phyloP scores from a whole-genome alignment of 768 basidiomycete genomes.

The Rubroboletus pulcherrimus region DNA sequence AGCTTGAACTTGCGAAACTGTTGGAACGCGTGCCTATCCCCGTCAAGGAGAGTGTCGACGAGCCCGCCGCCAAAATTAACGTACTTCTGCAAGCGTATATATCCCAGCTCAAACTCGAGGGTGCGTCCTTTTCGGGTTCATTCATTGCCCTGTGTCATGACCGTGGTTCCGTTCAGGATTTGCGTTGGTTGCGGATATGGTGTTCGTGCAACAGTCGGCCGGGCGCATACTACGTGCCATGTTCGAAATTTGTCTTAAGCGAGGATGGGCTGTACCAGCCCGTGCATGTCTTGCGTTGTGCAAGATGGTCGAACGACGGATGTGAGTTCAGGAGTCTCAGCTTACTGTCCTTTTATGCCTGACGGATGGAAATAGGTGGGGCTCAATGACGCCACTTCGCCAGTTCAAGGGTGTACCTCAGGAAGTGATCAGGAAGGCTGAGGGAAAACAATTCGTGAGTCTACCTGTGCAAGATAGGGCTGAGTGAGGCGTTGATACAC shows the following conservation, averaged over 20 bases:
- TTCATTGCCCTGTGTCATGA: background rate
- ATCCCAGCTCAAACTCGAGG: constrained; percentile 89
- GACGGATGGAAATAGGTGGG: constrained; percentile 62
- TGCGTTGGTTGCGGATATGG: constrained; percentile 86
- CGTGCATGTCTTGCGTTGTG: constrained; percentile 89
- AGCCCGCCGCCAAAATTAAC: constrained; percentile 96
- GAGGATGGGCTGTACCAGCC: constrained; percentile 96
- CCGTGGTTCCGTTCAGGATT: constrained; percentile 46
- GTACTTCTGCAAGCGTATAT: constrained; percentile 94
- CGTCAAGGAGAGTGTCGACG: constrained; percentile 94
- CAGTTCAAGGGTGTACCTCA: constrained; percentile 91
- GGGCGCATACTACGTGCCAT: constrained; percentile 96
- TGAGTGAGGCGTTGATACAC: background rate
- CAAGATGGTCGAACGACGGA: constrained; percentile 90
- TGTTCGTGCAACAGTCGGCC: constrained; percentile 96
- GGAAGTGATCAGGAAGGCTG: constrained; percentile 85
- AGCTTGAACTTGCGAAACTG: constrained; percentile 84
- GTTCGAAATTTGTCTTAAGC: constrained; percentile 95
- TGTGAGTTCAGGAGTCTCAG: constrained; percentile 43
- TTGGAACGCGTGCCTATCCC: constrained; percentile 95
- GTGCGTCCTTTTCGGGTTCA: constrained; percentile 28
- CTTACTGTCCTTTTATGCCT: background rate
- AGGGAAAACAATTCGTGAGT: constrained; percentile 94
- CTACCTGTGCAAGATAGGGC: background rate
- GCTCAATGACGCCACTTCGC: constrained; percentile 93